Base-by-base conservation (phyloP, 352 stramenopile species). In the Thraustochytrium sp. region DNA sequence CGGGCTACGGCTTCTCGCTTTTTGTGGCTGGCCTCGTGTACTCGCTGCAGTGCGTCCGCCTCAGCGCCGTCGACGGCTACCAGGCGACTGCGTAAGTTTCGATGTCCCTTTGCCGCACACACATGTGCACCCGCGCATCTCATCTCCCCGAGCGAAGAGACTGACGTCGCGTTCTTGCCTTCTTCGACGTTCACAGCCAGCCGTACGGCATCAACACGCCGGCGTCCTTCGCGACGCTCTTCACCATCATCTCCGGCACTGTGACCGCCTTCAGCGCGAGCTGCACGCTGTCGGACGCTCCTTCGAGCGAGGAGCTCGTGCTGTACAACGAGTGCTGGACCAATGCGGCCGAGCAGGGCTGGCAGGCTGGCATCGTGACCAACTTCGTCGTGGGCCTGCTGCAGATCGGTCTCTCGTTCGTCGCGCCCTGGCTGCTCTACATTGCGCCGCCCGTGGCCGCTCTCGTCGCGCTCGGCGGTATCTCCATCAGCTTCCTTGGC, bases 201-300 rank as follows among this genome's bases (percentile, higher is more conserved):
- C 85, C 85, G 18, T 88, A 88, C 68, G 85, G 85, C 26, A 86
- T 88, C 63, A 88, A 88, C 72, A 87, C 84, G 13, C 85, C 85
- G 26, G 85, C 63, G 36, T 80, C 84, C 37, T 87, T 87, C 44
- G 84, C 85, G 0, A 84, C 87, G 40, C 76, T 87, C 26, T 88
- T 77, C 37, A 87, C 56, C 76, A 87, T 88, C 40, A 87, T 87
- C 53, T 86, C 76, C 84, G 78, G 84, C 56, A 73, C 85, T 37
- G 75, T 82, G 8, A 9, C 3, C 0, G 31, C 26, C 8, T 85
- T 84, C 85, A 78, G 77, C 26, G 54, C 63, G n/a, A 82, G 49
- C 4, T 78, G 53, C 76, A 74, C 61, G 37, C 54, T 82, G 44
- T 0, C 36, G 31, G 18, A 3, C 3, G 0, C 29, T 3, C 9